These are phyloP conservation scores for Hymenoscyphus fraxineus DNA, from an alignment of 2,329 filamentous ascomycete species.

Conservation along the genomic window DNA sequence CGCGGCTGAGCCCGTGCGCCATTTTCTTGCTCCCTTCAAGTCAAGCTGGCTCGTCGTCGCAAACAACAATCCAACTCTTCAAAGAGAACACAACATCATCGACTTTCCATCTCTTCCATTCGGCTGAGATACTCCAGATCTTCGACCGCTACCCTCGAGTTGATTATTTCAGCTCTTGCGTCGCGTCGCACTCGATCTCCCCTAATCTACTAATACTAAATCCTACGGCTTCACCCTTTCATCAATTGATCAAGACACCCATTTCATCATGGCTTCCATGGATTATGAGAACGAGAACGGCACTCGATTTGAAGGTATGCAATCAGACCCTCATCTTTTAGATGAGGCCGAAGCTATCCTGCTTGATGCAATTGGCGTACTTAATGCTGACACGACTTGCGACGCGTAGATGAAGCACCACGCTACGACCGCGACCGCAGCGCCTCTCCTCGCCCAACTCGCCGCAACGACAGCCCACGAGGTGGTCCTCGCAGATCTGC, in stretches of 20 bases:
- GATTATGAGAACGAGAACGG: slow-evolving; percentile 67
- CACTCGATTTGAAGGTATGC: slow-evolving; percentile 61
- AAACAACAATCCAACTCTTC: slow-evolving; percentile 7
- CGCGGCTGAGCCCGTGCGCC: background rate
- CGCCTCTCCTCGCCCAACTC: slow-evolving; percentile 56
- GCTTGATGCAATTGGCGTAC: background rate
- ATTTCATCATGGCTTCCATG: slow-evolving; percentile 52
- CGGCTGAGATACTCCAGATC: slow-evolving; percentile 10
- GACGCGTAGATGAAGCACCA: slow-evolving; percentile 54
- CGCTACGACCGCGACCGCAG: slow-evolving; percentile 66
- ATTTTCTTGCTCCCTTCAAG: slow-evolving; percentile 3
- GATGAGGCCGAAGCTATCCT: background rate
- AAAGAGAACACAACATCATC: slow-evolving; percentile 7
- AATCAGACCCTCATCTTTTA: slow-evolving; percentile 2
- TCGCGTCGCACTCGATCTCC: slow-evolving; percentile 1
- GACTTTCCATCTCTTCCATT: slow-evolving; percentile 11
- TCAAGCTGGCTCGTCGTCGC: background rate
- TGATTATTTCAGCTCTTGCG: slow-evolving; percentile 7
- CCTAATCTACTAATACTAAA: background rate
- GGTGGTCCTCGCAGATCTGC: slow-evolving; percentile 61
- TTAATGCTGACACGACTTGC: slow-evolving; percentile 22
- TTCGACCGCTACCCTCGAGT: slow-evolving; percentile 4
- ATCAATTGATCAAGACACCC: slow-evolving; percentile 15
- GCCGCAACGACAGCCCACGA: slow-evolving; percentile 52
- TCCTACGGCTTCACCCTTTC: slow-evolving; percentile 4